A percentile compares a stretch with the other conserved stretches of the same genome.
These are phyloP conservation scores for Calocera cornea DNA, from an alignment of 768 basidiomycete species.

Conservation along the genomic window DNA sequence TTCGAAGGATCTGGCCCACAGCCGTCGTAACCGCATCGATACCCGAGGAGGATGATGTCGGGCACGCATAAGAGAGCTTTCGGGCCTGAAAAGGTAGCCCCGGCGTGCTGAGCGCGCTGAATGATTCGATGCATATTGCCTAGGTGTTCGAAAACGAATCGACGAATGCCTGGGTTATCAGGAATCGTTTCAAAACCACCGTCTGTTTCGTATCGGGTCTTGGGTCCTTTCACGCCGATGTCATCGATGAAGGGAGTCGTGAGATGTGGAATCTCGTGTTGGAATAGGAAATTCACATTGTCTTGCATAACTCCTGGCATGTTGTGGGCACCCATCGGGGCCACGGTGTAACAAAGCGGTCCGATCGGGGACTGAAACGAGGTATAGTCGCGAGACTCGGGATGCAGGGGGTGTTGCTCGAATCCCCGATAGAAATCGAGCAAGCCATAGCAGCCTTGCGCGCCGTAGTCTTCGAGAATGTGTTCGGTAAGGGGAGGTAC, in stretches of 20 bases:
- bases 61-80: neutral
- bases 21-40: neutral
- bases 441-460: constrained; percentile 18
- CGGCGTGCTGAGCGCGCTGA: constrained; percentile 26
- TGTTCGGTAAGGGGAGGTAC: constrained; percentile 25
- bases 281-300: constrained; percentile 24
- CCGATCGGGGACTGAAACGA: constrained; percentile 15
- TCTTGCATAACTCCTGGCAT: constrained; percentile 18
- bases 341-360: neutral
- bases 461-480: constrained; percentile 25
- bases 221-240: constrained; percentile 19
- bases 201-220: constrained; percentile 7
- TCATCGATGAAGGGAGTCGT: constrained; percentile 25
- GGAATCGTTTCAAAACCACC: neutral
- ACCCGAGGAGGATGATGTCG: neutral
- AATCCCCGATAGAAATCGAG: constrained; percentile 24
- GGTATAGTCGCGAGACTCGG: constrained; percentile 23
- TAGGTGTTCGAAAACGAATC: constrained; percentile 32
- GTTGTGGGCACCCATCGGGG: constrained; percentile 12
- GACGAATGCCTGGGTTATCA: constrained; percentile 26
- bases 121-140: constrained; percentile 27
- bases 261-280: constrained; percentile 19
- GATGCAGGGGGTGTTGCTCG: constrained; percentile 24
- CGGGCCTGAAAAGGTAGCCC: constrained; percentile 23
- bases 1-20: neutral